Evolutionary conservation across 768 basidiomycete species (phyloP), one percentile per base, ranked within the genome.

Genomic region (Collybiopsis luxurians): DNA sequence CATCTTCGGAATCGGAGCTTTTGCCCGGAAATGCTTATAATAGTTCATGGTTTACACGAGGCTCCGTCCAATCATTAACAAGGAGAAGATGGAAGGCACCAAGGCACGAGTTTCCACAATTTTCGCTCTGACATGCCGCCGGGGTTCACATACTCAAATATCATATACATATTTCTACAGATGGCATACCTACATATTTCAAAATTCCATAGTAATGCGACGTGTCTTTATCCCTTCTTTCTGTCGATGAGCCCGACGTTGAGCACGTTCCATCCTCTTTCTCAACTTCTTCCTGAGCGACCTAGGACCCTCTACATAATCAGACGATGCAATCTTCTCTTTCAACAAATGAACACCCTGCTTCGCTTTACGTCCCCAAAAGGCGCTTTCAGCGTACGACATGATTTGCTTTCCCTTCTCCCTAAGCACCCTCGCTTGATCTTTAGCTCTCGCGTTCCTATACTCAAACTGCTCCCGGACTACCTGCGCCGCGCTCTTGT

Each of bases 391-490:
- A 3, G 82, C 78, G 3, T 66, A 70, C 19, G 67, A 67, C 26
- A 84, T 62, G 34, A 83, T 69, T 55, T 77, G 75, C 52, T 75
- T 71, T 7, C 83, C 81, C 53, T 63, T 76, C 59, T 77, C 73
- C 68, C 67, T 80, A 39, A 86, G 67, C 61, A 83, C 77, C 67
- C 71, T 79, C 9, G 85, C 85, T 55, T 76, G 78, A 47, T 67
- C 70, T 63, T 77, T 77, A 48, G 85, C 85, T 9, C 72, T 73
- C 43, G 80, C 74, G 59, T 87, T 80, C 40, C 80, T 75, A 53
- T 67, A 67, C n/a, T 73, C 67, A 4, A 86, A 66, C 2, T 75
- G 73, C 17, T 81, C 79, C 42, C 71, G 75, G 10, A 82, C 61
- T 9, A 71, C 69, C 45, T 71, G 71, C 4, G 76, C 78, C 46